A percentile compares a stretch with the other conserved stretches of the same genome.
Conservation (phyloP, 768 basidiomycete species). For the Tulasnella sp. region DNA sequence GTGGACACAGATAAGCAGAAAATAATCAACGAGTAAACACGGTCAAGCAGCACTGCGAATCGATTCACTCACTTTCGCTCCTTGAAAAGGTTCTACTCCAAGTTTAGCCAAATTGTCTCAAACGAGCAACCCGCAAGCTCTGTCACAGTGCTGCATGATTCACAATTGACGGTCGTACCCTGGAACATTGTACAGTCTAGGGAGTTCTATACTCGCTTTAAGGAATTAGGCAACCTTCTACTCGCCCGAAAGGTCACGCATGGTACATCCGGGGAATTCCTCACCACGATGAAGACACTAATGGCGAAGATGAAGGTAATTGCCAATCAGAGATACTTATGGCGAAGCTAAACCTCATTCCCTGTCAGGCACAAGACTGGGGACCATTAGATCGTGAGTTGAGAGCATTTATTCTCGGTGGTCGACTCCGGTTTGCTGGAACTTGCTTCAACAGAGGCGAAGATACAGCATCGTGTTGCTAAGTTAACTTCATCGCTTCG, state of each 20-base stretch:
- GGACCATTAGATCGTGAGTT: conserved; percentile 55
- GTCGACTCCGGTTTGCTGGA: conserved; percentile 40
- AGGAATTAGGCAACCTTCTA: conserved; percentile 44
- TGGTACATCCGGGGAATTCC: conserved; percentile 49
- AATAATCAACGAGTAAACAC: conserved; percentile 56
- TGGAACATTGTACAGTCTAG: conserved; percentile 64
- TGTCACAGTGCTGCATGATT: conserved; percentile 55
- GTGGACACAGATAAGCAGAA: conserved; percentile 57
- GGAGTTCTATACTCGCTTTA: conserved; percentile 57
- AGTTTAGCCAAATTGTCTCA: conserved; percentile 59
- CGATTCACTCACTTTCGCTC: no score
- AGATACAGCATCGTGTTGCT: conserved; percentile 36
- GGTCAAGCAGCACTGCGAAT: no score
- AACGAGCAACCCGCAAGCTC: conserved; percentile 59
- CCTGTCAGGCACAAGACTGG: conserved; percentile 46
- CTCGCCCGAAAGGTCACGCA: conserved; percentile 51
- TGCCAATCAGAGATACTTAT: no score
- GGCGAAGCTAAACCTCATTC: background rate
- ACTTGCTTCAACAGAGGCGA: conserved; percentile 30
- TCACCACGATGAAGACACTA: conserved; percentile 54
- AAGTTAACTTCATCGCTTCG: conserved; percentile 34
- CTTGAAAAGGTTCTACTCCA: conserved; percentile 47
- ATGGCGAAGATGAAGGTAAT: conserved; percentile 69
- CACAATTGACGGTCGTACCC: conserved; percentile 53
- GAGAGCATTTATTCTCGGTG: no score